These are phyloP conservation scores for Apiospora rasikravindrae DNA, from an alignment of 2,329 filamentous ascomycete species.

Conservation along the genomic window DNA sequence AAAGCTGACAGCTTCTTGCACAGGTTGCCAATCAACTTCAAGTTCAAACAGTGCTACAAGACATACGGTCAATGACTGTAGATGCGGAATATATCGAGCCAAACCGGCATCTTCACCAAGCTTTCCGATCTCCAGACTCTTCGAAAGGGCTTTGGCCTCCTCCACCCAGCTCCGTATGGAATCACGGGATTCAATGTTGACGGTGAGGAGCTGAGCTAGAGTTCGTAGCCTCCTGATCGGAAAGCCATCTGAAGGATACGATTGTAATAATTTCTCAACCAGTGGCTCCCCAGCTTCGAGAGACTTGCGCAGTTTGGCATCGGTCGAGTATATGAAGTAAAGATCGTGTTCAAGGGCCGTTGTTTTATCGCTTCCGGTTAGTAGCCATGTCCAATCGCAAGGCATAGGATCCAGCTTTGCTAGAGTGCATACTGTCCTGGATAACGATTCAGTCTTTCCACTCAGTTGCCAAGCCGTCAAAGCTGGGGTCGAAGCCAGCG, in stretches of 20 bases:
- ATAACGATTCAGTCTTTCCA: constrained; percentile 57
- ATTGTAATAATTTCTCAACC: constrained; percentile 53
- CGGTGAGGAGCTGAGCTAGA: constrained; percentile 53
- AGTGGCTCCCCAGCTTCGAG: constrained; percentile 51
- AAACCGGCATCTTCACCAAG: constrained; percentile 53
- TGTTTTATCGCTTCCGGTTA: constrained; percentile 57
- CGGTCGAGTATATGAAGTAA: constrained; percentile 50
- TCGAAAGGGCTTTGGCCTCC: constrained; percentile 46
- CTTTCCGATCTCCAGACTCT: constrained; percentile 42
- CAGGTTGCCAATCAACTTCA: constrained; percentile 40
- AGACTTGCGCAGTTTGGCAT: constrained; percentile 39
- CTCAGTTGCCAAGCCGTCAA: constrained; percentile 57
- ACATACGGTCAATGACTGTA: constrained; percentile 52
- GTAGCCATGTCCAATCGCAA: constrained; percentile 60
- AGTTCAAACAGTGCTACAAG: constrained; percentile 48
- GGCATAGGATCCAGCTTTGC: constrained; percentile 63
- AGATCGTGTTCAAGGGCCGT: constrained; percentile 67
- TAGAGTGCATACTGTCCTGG: constrained; percentile 63
- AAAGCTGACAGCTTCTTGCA: constrained; percentile 44
- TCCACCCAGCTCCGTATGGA: constrained; percentile 45
- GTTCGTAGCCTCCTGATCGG: constrained; percentile 60
- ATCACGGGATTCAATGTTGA: constrained; percentile 52
- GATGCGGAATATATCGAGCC: constrained; percentile 52
- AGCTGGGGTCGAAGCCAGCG: constrained; percentile 56
- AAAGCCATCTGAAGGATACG: constrained; percentile 55